Evolutionary conservation across 257 asterid genomes (phyloP), one percentile per base, ranked within the genome.

Genomic region (Ballota nigra): DNA sequence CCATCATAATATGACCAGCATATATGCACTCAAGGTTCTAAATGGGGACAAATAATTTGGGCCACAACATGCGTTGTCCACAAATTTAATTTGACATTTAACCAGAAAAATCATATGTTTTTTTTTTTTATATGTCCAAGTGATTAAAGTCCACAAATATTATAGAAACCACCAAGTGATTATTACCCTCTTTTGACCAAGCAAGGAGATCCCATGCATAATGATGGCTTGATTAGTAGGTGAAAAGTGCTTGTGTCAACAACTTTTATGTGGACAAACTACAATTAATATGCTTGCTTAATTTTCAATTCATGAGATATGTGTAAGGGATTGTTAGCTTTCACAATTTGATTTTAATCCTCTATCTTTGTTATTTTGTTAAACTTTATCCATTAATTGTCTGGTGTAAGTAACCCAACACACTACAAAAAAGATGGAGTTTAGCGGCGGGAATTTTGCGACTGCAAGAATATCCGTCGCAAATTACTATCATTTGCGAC

Each of bases 221-320:
- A 75, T 68, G 62, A 68, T 45, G 72, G 67, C 43, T 73, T 38
- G 13, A 64, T 73, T 22, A 53, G 57, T 43, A 66, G 78, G 78
- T 74, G 15, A 38, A 62, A 23, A 13, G 71, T 13, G 29, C 16
- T 58, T 68, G 69, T 28, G 26, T 55, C 0, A 34, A 7, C 47
- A 56, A n/a, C 34, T 55, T 53, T n/a, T 40, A 26, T 31, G 47
- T 62, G 57, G 23, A 6, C 13, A 67, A 57, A 66, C 11, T 58
- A 41, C 6, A 41, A 13, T 3, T 3, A 41, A 38, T 11, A 10
- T 36, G 36, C 61, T 57, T 52, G 69, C 34, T 43, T 58, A 38
- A 60, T 29, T 66, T 56, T 52, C 52, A 58, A 61, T 24, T 51
- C 19, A 18, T 51, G 58, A 16, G 26, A 16, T 51, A 18, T n/a